These are phyloP conservation scores for Ceratobasidium theobromae DNA, from an alignment of 1,284 basidiomycete species.

Conservation along the genomic window DNA sequence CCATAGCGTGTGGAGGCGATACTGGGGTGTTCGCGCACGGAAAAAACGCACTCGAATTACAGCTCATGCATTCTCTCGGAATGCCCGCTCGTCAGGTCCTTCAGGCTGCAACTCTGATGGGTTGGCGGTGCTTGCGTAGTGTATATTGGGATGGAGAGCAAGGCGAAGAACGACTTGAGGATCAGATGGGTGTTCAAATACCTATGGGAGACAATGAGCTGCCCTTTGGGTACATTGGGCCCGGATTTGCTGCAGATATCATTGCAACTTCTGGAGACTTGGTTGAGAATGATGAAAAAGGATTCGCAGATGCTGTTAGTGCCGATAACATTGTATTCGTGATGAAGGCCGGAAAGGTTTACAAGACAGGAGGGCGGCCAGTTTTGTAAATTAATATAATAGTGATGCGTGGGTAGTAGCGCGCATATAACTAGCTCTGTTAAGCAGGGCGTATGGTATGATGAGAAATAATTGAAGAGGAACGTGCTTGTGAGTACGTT, in stretches of 20 bases:
- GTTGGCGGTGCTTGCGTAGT: constrained; percentile 59
- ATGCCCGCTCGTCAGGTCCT: constrained; percentile 56
- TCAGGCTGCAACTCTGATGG: constrained; percentile 60
- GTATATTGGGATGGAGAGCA: constrained; percentile 38
- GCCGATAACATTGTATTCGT: constrained; percentile 53
- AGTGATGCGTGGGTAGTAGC: background rate
- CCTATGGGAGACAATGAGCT: constrained; percentile 54
- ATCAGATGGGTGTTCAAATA: constrained; percentile 35
- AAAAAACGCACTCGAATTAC: constrained; percentile 61
- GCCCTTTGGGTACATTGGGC: constrained; percentile 56
- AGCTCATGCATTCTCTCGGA: constrained; percentile 59
- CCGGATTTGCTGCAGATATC: constrained; percentile 62
- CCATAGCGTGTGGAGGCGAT: constrained; percentile 63
- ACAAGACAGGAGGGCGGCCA: constrained; percentile 48
- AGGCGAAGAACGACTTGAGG: constrained; percentile 38
- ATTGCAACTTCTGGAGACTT: constrained; percentile 54
- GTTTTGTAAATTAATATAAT: background rate
- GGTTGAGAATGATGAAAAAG: constrained; percentile 41
- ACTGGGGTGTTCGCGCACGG: constrained; percentile 65
- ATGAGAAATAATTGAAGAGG: no score
- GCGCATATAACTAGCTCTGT: background rate
- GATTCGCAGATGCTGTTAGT: constrained; percentile 54
- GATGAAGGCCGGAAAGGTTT: constrained; percentile 59
- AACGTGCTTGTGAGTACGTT: no score
- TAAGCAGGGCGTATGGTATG: background rate